Percentiles rank a stretch among this genome's conserved stretches.
Evolutionary conservation across 495 filamentous ascomycete species (phyloP).

Genomic region (Pyrenula massariospora): DNA sequence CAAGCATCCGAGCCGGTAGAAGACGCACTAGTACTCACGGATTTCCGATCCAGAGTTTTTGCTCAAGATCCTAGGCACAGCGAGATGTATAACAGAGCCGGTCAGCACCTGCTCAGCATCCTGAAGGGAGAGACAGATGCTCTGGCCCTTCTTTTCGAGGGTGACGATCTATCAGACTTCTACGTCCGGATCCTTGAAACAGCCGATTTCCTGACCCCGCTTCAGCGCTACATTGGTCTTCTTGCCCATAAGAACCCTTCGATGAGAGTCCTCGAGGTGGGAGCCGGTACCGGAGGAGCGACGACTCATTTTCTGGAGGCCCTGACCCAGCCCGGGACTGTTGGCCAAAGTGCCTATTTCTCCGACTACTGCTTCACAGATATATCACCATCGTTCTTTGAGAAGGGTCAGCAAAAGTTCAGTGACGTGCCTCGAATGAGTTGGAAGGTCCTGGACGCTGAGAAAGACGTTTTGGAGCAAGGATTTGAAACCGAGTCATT

Average conservation of each 20-base stretch:
- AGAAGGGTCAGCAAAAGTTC: slow-evolving; percentile 26
- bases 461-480: slow-evolving; percentile 25
- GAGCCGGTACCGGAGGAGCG: slow-evolving; percentile 38
- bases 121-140: slow-evolving; percentile 19
- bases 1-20: background rate
- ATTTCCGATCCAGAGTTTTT: background rate
- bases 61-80: background rate
- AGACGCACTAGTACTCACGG: background rate
- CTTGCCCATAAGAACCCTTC: slow-evolving; percentile 24
- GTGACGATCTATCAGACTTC: slow-evolving; percentile 17
- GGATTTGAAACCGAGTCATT: slow-evolving; percentile 27
- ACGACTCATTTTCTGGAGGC: slow-evolving; percentile 26
- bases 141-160: slow-evolving; percentile 23
- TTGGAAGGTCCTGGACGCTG: slow-evolving; percentile 31
- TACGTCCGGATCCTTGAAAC: slow-evolving; percentile 15
- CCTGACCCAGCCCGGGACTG: slow-evolving; percentile 8
- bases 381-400: slow-evolving; percentile 38
- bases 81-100: background rate
- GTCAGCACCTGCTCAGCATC: background rate
- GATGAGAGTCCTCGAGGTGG: slow-evolving; percentile 37
- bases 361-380: slow-evolving; percentile 36
- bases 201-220: background rate
- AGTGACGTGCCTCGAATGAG: slow-evolving; percentile 19
- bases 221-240: slow-evolving; percentile 13
- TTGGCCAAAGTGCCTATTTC: background rate